A percentile compares a stretch with the other conserved stretches of the same genome.
These are phyloP conservation scores for Talaromyces sp. DNA, from an alignment of 2,329 filamentous ascomycete species.

Conservation along the genomic window DNA sequence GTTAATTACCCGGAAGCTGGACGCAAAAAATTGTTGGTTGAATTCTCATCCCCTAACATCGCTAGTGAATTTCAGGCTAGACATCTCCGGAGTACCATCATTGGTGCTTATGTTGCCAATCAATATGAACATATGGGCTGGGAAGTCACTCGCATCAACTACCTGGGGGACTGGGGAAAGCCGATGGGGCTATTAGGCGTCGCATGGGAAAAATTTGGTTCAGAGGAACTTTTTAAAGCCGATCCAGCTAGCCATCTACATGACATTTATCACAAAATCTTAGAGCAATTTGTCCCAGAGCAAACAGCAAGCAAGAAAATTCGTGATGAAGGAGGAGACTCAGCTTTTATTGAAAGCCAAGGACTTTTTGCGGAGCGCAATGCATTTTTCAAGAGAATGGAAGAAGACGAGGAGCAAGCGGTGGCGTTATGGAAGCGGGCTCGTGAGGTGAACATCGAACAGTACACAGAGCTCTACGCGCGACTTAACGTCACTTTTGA, in stretches of 20 bases:
- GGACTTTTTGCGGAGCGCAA: conserved; percentile 3
- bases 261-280: conserved; percentile 76
- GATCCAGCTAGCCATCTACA: conserved; percentile 81
- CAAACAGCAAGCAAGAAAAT: conserved; percentile 5
- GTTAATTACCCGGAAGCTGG: neutral
- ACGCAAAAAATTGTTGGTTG: conserved; percentile 44
- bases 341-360: neutral
- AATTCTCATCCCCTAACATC: conserved; percentile 83
- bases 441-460: conserved; percentile 62
- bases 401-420: conserved; percentile 60
- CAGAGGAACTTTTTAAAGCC: conserved; percentile 59
- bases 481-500: conserved; percentile 69
- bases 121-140: conserved; percentile 65
- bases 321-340: neutral
- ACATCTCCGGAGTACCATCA: conserved; percentile 72
- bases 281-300: conserved; percentile 26
- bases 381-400: conserved; percentile 65
- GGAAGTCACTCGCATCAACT: conserved; percentile 50
- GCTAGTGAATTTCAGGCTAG: conserved; percentile 77
- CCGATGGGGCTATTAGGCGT: conserved; percentile 61
- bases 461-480: conserved; percentile 65
- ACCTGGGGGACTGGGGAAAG: conserved; percentile 70
- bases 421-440: conserved; percentile 63
- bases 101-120: conserved; percentile 69
- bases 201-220: conserved; percentile 71